Evolutionary conservation across 1,284 basidiomycete species (phyloP).

Genomic region (Malassezia restricta): DNA sequence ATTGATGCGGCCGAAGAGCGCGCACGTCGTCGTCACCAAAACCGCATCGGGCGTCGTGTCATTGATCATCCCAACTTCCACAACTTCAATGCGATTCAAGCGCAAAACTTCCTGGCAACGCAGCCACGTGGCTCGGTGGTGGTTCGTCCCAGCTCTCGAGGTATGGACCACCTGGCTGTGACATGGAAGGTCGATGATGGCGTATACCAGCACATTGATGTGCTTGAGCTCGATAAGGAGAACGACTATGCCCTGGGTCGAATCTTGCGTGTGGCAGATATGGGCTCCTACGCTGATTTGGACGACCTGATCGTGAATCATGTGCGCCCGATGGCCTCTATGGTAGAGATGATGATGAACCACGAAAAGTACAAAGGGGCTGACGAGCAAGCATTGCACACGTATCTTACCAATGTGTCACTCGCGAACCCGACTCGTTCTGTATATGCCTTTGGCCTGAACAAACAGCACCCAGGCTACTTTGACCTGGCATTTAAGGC

Average conservation of each 20-base stretch:
- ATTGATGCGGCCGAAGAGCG: constrained; percentile 60
- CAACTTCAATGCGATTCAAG: constrained; percentile 80
- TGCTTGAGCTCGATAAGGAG: constrained; percentile 64
- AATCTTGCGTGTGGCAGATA: constrained; percentile 62
- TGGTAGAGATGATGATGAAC: constrained; percentile 85
- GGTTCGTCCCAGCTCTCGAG: constrained; percentile 89
- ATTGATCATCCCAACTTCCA: constrained; percentile 99
- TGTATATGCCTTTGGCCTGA: constrained; percentile 89
- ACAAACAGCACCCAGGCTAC: constrained; percentile 77
- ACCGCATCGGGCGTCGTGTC: constrained; percentile 55
- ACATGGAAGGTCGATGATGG: constrained; percentile 99
- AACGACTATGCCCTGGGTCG: constrained; percentile 60
- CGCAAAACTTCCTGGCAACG: constrained; percentile 76
- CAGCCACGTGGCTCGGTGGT: constrained; percentile 66
- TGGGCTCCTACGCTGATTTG: constrained; percentile 76
- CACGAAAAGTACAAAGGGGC: constrained; percentile 91
- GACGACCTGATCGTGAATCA: constrained; percentile 97
- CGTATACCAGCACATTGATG: constrained; percentile 93
- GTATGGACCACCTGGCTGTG: constrained; percentile 81
- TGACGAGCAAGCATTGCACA: constrained; percentile 63
- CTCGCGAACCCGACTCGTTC: constrained; percentile 87
- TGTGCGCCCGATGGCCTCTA: constrained; percentile 81
- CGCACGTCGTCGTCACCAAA: constrained; percentile 70
- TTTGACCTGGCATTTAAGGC: constrained; percentile 88
- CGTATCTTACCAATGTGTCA: constrained; percentile 47